Evolutionary conservation across 192 early-diverging fungal species (phyloP).

Genomic region (Kappamyces sp.): DNA sequence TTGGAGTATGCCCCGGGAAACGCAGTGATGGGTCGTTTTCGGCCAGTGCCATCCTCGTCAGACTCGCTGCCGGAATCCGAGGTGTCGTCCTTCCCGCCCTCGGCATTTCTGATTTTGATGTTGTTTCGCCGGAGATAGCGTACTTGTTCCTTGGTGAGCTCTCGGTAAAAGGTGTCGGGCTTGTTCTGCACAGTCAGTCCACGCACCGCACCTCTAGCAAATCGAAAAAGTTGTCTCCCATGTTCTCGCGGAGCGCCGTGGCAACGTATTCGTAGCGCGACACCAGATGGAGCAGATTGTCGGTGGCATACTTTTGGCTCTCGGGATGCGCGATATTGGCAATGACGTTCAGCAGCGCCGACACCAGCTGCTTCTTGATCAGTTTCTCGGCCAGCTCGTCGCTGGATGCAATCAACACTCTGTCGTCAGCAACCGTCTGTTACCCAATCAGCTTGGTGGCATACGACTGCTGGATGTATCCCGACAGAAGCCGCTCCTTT

Average conservation of each 20-base stretch:
- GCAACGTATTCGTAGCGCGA: constrained; percentile 40
- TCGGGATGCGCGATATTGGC: constrained; percentile 55
- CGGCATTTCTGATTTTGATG: constrained; percentile 32
- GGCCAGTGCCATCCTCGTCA: constrained; percentile 5
- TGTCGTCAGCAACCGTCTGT: constrained; percentile 9
- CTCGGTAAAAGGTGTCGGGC: constrained; percentile 55
- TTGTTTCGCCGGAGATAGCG: constrained; percentile 51
- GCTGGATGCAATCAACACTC: constrained; percentile 44
- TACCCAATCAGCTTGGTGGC: constrained; percentile 55
- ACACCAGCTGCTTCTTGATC: constrained; percentile 49
- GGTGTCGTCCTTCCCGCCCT: constrained; percentile 2
- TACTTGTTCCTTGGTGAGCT: constrained; percentile 54
- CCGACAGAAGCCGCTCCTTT: constrained; percentile 37
- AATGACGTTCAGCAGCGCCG: constrained; percentile 46
- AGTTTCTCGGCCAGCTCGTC: constrained; percentile 45
- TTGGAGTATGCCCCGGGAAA: constrained; percentile 10
- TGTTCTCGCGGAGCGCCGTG: constrained; percentile 36
- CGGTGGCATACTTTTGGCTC: constrained; percentile 51
- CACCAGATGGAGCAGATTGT: constrained; percentile 39
- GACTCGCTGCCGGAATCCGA: constrained; percentile 12
- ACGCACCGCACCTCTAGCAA: constrained; percentile 37
- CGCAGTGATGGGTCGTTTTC: constrained; percentile 12
- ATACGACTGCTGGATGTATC: constrained; percentile 57
- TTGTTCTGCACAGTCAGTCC: constrained; percentile 21
- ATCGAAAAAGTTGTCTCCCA: constrained; percentile 60